A percentile compares a stretch with the other conserved stretches of the same genome.
Conservation (phyloP, 2,329 filamentous ascomycete species). For the Phoma sp. region DNA sequence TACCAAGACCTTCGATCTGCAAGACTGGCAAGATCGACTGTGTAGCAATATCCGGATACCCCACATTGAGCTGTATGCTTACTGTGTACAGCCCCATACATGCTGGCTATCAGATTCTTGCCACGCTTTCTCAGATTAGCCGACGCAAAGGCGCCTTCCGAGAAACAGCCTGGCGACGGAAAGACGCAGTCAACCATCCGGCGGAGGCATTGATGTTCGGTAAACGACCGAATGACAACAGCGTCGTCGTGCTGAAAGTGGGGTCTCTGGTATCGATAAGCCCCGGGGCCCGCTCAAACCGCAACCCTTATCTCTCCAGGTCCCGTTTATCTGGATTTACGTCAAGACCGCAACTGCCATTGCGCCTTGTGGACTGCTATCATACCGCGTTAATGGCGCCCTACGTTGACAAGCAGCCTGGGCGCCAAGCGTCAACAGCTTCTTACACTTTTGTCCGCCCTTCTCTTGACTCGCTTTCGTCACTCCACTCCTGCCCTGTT, state of each 20-base stretch:
- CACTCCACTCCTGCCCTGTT: constrained; percentile 15
- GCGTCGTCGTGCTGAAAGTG: background rate
- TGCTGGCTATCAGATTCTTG: background rate
- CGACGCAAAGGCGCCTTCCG: constrained; percentile 2
- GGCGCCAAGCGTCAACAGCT: constrained; percentile 29
- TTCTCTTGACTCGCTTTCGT: constrained; percentile 10
- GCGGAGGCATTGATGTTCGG: background rate
- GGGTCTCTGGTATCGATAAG: constrained; percentile 11
- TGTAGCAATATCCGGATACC: background rate
- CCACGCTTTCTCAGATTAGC: background rate
- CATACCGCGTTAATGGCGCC: constrained; percentile 18
- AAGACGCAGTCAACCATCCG: background rate
- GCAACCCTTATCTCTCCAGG: constrained; percentile 7
- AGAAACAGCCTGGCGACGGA: background rate
- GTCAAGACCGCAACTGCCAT: constrained; percentile 15
- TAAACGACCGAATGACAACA: background rate
- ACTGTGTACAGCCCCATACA: background rate
- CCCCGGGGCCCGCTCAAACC: background rate
- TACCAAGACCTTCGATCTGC: background rate
- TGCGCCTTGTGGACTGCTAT: constrained; percentile 9
- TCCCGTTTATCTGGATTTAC: constrained; percentile 28
- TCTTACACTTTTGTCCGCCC: constrained; percentile 7
- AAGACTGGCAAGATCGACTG: background rate
- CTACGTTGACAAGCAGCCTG: constrained; percentile 20
- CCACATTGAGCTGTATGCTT: background rate